Conservation (phyloP, 169 alveolate genomes). For the Cryptosporidium baileyi region DNA sequence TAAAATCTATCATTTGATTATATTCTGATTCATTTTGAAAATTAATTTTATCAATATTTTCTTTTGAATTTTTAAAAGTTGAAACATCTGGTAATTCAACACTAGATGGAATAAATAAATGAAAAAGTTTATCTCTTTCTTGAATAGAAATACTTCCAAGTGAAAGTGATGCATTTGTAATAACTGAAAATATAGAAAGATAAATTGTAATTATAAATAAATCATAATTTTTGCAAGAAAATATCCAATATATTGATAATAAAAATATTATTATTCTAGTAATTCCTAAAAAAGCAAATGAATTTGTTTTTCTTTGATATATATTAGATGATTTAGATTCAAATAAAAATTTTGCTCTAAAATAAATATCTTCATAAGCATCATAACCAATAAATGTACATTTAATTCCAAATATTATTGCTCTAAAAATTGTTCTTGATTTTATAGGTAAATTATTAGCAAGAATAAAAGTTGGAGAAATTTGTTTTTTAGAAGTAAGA, state of each 20-base stretch:
- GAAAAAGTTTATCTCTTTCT: slow-evolving; percentile 50
- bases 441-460: slow-evolving; percentile 35
- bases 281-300: background rate
- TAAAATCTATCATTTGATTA: background rate
- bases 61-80: background rate
- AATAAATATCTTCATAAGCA: slow-evolving; percentile 27
- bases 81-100: background rate
- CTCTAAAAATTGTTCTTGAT: background rate
- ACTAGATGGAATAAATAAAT: slow-evolving; percentile 43
- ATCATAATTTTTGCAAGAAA: slow-evolving; percentile 16
- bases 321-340: background rate
- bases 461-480: slow-evolving; percentile 30
- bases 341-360: background rate
- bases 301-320: background rate
- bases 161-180: slow-evolving; percentile 28
- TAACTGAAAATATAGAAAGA: slow-evolving; percentile 18
- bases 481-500: background rate
- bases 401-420: slow-evolving; percentile 3
- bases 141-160: slow-evolving; percentile 14
- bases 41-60: background rate
- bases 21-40: background rate
- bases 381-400: slow-evolving; percentile 56
- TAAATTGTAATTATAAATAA: background rate
- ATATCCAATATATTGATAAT: slow-evolving; percentile 18
- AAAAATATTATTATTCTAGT: background rate